Evolutionary conservation across 2,329 filamentous ascomycete species (phyloP).

Genomic region (Tolypocladium ovalisporum): DNA sequence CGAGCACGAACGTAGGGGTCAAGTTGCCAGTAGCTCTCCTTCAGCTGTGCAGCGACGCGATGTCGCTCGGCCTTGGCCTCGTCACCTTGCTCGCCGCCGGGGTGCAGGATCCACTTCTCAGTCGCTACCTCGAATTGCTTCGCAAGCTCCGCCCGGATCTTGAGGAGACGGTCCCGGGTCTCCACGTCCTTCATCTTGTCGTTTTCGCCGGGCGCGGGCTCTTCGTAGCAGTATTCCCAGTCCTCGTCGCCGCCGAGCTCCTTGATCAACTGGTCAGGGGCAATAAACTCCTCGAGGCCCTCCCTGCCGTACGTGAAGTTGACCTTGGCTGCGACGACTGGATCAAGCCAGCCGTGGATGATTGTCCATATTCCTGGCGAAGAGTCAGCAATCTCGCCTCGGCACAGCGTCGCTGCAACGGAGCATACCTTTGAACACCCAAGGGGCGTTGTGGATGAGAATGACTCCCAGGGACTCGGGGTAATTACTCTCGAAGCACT

Average conservation of each 20-base stretch:
- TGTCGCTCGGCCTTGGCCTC: slow-evolving; percentile 46
- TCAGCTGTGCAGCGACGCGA: slow-evolving; percentile 50
- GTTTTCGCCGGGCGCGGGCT: slow-evolving; percentile 70
- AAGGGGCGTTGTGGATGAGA: slow-evolving; percentile 90
- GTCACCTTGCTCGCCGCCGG: slow-evolving; percentile 30
- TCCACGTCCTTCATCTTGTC: slow-evolving; percentile 55
- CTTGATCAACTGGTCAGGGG: slow-evolving; percentile 58
- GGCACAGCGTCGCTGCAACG: not conserved
- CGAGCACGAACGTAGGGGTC: slow-evolving; percentile 80
- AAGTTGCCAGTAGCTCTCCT: slow-evolving; percentile 74
- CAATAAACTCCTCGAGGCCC: slow-evolving; percentile 70
- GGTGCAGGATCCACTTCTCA: slow-evolving; percentile 55
- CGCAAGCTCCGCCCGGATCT: slow-evolving; percentile 53
- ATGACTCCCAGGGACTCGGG: slow-evolving; percentile 85
- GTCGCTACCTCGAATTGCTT: slow-evolving; percentile 66
- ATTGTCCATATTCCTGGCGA: slow-evolving; percentile 76
- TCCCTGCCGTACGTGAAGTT: slow-evolving; percentile 78
- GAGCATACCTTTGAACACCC: slow-evolving; percentile 78
- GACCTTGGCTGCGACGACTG: slow-evolving; percentile 88
- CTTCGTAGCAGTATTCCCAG: slow-evolving; percentile 73
- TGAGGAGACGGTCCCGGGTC: slow-evolving; percentile 52
- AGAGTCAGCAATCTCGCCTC: not conserved
- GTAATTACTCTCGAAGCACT: slow-evolving; percentile 98
- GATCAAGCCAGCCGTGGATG: slow-evolving; percentile 91
- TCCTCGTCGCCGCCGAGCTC: slow-evolving; percentile 81